phyloP scores from a whole-genome alignment of 306 rosid species.

The Cicer chorassanicum region DNA sequence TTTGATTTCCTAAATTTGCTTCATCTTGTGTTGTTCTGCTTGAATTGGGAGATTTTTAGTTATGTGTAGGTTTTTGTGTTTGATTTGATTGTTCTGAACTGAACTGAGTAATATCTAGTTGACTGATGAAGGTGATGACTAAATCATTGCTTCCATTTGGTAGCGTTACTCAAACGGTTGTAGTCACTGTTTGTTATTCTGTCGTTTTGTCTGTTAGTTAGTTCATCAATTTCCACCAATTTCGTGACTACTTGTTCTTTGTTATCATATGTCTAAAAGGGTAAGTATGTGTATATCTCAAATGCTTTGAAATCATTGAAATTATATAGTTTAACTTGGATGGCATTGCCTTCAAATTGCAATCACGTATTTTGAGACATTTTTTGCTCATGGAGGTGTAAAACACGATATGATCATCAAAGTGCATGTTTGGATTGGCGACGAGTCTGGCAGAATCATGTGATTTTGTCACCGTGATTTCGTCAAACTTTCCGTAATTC shows the following conservation, averaged over 20 bases:
- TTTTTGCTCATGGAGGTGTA: neutral
- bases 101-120: conserved; percentile 8
- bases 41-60: conserved; percentile 2
- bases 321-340: conserved; percentile 1
- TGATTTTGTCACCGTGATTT: too few relatives aligned
- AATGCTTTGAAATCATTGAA: conserved; percentile 13
- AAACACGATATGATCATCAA: conserved; percentile 8
- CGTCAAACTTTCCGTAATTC: too few relatives aligned
- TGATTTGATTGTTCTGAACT: conserved; percentile 37
- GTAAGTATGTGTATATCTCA: neutral
- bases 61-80: neutral
- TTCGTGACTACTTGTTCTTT: neutral
- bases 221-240: conserved; percentile 12
- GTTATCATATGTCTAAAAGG: too few relatives aligned
- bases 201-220: neutral
- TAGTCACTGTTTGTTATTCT: conserved; percentile 4
- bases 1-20: neutral
- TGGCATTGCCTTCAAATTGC: conserved; percentile 10
- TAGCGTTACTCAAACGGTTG: conserved; percentile 9
- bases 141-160: neutral
- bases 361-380: conserved; percentile 2
- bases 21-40: conserved; percentile 4
- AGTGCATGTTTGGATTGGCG: too few relatives aligned
- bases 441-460: too few relatives aligned
- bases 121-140: conserved; percentile 13